phyloP scores from a whole-genome alignment of 176 grass and related monocot genomes.

The Raddia guianensis region DNA sequence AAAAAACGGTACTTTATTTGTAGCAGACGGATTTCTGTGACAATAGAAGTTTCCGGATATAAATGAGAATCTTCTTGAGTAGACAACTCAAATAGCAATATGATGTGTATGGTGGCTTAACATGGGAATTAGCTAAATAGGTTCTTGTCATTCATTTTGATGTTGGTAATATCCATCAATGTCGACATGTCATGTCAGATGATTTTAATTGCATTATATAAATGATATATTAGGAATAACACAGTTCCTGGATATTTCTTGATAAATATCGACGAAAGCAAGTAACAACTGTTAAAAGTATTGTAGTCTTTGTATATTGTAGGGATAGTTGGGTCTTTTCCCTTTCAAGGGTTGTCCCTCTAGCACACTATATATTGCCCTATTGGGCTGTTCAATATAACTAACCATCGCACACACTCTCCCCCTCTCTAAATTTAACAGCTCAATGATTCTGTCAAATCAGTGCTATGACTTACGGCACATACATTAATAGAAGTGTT shows the following conservation, averaged over 20 bases:
- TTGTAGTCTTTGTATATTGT: too few species aligned
- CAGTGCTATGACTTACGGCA: slow-evolving; percentile 3
- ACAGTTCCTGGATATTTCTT: not conserved
- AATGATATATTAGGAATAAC: slow-evolving; percentile 3
- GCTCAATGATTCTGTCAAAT: not conserved
- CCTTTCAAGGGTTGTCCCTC: too few species aligned
- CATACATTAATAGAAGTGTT: not conserved
- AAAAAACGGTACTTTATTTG: slow-evolving; percentile 28
- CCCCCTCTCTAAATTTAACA: too few species aligned
- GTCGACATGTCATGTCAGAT: not conserved
- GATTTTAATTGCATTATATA: not conserved
- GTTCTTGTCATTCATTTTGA: not conserved
- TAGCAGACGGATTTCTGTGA: slow-evolving; percentile 52
- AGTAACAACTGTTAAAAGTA: too few species aligned
- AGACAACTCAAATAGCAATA: not conserved
- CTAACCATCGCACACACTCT: too few species aligned
- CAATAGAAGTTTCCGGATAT: slow-evolving; percentile 10
- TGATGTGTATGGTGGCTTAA: not conserved
- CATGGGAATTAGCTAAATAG: slow-evolving; percentile 9
- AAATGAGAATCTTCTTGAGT: not conserved
- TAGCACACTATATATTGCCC: too few species aligned
- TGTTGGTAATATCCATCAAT: not conserved
- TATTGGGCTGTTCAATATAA: too few species aligned
- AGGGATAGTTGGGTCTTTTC: too few species aligned
- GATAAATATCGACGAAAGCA: too few species aligned